Evolutionary conservation across 257 asterid genomes (phyloP), one percentile per base, ranked within the genome.

Genomic region (Striga asiatica): DNA sequence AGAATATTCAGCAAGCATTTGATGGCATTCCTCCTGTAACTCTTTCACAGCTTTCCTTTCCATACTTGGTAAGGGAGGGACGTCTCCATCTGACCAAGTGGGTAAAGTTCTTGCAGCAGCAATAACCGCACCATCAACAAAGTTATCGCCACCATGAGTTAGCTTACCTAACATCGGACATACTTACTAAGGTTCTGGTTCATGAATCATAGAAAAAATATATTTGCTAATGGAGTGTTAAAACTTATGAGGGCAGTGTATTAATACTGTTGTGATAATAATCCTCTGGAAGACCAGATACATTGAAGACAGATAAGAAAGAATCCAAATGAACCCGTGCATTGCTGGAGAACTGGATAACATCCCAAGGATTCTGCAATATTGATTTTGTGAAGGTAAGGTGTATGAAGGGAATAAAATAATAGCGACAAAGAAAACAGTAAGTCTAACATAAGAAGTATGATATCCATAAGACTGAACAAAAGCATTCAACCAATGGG

Each of bases 341-440:
- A 61, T 61, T 73, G 65, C 98, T 89, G 21, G 93, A 76, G 77
- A 92, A 88, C 65, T 71, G 76, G 69, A 92, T 82, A 66, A 73
- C 89, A 74, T 92, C 97, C 95, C 98, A 92, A 52, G 97, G 98
- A 77, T 92, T 92, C 98, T 92, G 93, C 75, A 71, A 45, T 25
- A 66, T 56, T 70, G 51, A 60, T 54, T 60, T 56, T 34, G 64
- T 25, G 73, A 25, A 23, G 56, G 16, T 52, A 20, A 51, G n/a
- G n/a, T 48, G 58, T 32, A 35, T 27, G 18, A 59, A 49, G 23
- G 9, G 20, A 13, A 35, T 24, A 3, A 50, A 50, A 64, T 37
- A 55, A 8, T 10, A 56, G 42, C 17, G 13, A 58, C 8, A 24
- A 52, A 66, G 68, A 11, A 16, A 50, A 45, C 6, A 63, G 37